A percentile compares a stretch with the other conserved stretches of the same genome.
These are phyloP conservation scores for Skeletonema menzelii DNA, from an alignment of 108 stramenopile species.

Conservation along the genomic window DNA sequence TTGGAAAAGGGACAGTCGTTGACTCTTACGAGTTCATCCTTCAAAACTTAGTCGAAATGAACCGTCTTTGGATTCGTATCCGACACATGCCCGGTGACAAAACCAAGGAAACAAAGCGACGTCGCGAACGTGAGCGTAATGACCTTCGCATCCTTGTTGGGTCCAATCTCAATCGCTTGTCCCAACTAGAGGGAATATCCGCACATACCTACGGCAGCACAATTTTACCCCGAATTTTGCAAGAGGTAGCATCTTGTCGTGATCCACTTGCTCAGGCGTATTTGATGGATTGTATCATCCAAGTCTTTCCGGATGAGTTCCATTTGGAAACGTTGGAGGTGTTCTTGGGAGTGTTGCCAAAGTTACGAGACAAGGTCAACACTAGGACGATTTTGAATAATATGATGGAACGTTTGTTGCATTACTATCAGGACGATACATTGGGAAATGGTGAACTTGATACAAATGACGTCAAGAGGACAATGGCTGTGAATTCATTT, in stretches of 20 bases:
- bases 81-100: slow-evolving; percentile 87
- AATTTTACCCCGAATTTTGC: slow-evolving; percentile 84
- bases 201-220: slow-evolving; percentile 78
- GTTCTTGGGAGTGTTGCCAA: slow-evolving; percentile 85
- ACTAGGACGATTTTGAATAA: slow-evolving; percentile 91
- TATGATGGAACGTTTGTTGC: slow-evolving; percentile 92
- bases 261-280: slow-evolving; percentile 98
- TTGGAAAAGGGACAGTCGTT: slow-evolving; percentile 65
- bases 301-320: slow-evolving; percentile 98
- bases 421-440: slow-evolving; percentile 78
- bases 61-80: slow-evolving; percentile 99
- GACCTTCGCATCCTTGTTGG: slow-evolving; percentile 97
- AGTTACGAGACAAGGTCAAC: slow-evolving; percentile 95
- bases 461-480: slow-evolving; percentile 72
- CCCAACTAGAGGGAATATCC: slow-evolving; percentile 91
- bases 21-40: slow-evolving; percentile 95
- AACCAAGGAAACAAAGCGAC: slow-evolving; percentile 80
- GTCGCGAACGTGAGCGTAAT: slow-evolving; percentile 95
- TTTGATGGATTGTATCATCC: slow-evolving; percentile 97
- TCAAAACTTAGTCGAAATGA: slow-evolving; percentile 95
- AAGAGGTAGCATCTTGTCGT: slow-evolving; percentile 89
- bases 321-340: slow-evolving; percentile 94
- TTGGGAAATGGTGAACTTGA: slow-evolving; percentile 75
- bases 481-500: slow-evolving; percentile 82
- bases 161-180: slow-evolving; percentile 94